Evolutionary conservation across 1,284 basidiomycete species (phyloP).

Genomic region (Cronartium ribicola): DNA sequence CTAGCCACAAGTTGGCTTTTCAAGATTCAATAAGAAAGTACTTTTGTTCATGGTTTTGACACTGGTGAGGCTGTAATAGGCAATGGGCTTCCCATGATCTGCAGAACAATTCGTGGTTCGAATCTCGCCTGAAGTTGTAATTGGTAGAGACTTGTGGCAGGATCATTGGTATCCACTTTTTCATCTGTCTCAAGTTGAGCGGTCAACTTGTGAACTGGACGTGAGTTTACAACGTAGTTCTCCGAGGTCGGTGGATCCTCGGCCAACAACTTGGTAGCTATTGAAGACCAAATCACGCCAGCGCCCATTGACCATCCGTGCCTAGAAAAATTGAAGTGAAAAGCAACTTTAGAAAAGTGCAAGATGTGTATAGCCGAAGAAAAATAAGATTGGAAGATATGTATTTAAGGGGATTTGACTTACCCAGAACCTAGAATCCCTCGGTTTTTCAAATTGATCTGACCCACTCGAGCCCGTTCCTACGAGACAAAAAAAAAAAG

Average conservation of each 20-base stretch:
- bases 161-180: neutral
- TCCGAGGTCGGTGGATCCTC: constrained; percentile 25
- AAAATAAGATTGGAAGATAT: neutral
- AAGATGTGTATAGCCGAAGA: neutral
- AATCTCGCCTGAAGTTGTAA: constrained; percentile 26
- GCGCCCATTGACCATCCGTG: constrained; percentile 39
- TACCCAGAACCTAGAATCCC: constrained; percentile 39
- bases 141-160: constrained; percentile 18
- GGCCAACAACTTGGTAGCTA: constrained; percentile 21
- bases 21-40: too few relatives aligned
- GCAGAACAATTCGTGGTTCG: neutral
- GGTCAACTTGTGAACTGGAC: constrained; percentile 2
- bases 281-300: constrained; percentile 27
- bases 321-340: neutral
- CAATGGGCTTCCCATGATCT: constrained; percentile 22
- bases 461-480: constrained; percentile 32
- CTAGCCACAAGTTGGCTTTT: too few relatives aligned
- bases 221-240: constrained; percentile 29
- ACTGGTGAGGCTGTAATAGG: too few relatives aligned
- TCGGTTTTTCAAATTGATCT: constrained; percentile 40
- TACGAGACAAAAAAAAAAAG: neutral
- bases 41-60: too few relatives aligned
- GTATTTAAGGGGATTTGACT: neutral
- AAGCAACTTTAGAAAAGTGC: neutral
- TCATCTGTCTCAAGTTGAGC: neutral